Percentiles rank a stretch among this genome's conserved stretches.
These are phyloP conservation scores for Sporothrix globosa DNA, from an alignment of 2,329 filamentous ascomycete genomes.

Conservation along the genomic window DNA sequence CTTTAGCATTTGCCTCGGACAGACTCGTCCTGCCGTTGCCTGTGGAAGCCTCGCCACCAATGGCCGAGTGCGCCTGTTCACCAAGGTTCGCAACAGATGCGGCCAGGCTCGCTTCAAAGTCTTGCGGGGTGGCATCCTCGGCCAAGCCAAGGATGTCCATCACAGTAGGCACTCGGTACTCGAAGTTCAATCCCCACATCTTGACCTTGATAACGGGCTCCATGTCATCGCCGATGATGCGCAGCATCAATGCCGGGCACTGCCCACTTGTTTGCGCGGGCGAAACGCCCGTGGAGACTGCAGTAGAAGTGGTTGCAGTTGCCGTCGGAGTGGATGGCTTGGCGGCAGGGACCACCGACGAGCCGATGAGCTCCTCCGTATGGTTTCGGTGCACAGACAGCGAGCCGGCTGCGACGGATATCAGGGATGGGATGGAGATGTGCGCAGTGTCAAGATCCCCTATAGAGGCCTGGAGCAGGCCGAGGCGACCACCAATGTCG, in stretches of 20 bases:
- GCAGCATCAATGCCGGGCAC: slow-evolving; percentile 72
- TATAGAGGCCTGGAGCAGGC: slow-evolving; percentile 61
- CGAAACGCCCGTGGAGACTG: slow-evolving; percentile 33
- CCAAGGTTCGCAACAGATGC: slow-evolving; percentile 78
- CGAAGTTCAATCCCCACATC: slow-evolving; percentile 78
- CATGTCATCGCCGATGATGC: slow-evolving; percentile 91
- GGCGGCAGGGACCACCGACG: slow-evolving; percentile 40
- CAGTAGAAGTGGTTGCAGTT: slow-evolving; percentile 32
- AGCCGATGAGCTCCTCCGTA: slow-evolving; percentile 71
- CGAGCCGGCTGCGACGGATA: slow-evolving; percentile 73
- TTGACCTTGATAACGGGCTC: slow-evolving; percentile 89
- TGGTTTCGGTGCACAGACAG: slow-evolving; percentile 66
- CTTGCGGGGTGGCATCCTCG: slow-evolving; percentile 68
- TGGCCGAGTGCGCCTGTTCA: slow-evolving; percentile 60
- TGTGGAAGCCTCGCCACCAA: slow-evolving; percentile 42
- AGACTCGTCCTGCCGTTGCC: slow-evolving; percentile 35
- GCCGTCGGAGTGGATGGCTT: slow-evolving; percentile 29
- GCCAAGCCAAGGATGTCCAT: slow-evolving; percentile 76
- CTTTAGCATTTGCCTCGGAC: not conserved
- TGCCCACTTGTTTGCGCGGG: not conserved
- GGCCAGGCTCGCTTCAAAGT: slow-evolving; percentile 74
- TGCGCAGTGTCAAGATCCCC: slow-evolving; percentile 72
- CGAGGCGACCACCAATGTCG: slow-evolving; percentile 70
- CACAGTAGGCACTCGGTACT: slow-evolving; percentile 84
- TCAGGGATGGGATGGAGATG: slow-evolving; percentile 79